These are phyloP conservation scores for Acanthamoeba triangularis DNA, from an alignment of 208 protist genomes.

Conservation along the genomic window DNA sequence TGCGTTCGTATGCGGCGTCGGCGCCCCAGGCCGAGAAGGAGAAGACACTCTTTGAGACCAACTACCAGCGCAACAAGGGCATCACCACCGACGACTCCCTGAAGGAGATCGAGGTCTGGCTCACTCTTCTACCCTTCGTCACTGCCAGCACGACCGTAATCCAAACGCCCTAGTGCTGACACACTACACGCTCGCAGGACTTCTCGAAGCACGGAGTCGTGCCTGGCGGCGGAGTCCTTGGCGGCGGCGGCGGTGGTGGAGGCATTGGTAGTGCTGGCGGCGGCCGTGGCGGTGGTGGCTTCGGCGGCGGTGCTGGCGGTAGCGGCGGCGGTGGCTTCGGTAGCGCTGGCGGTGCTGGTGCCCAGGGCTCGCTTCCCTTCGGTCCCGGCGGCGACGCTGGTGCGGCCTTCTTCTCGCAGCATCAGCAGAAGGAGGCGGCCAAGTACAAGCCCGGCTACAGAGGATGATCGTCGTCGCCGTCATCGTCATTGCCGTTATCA, in stretches of 20 bases:
- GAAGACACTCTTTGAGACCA: conserved; percentile 78
- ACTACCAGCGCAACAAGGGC: conserved; percentile 78
- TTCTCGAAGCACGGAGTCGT: conserved; percentile 62
- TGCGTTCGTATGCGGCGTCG: conserved; percentile 51
- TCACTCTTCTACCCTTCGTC: not conserved
- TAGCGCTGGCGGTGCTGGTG: not conserved
- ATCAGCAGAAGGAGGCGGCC: conserved; percentile 76
- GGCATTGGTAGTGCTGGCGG: conserved; percentile 38
- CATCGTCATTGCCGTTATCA: not conserved
- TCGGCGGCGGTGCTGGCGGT: not conserved
- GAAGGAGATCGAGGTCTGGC: conserved; percentile 69
- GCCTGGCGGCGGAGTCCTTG: not conserved
- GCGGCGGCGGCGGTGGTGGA: not conserved
- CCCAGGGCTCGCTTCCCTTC: not conserved
- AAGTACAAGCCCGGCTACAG: conserved; percentile 77
- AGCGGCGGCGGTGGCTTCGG: not conserved
- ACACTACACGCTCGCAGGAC: not conserved
- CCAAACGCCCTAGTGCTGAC: not conserved
- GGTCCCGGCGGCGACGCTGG: conserved; percentile 71
- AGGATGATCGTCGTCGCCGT: not conserved
- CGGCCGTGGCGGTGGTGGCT: conserved; percentile 27
- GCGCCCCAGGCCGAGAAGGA: conserved; percentile 68
- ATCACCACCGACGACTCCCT: conserved; percentile 74
- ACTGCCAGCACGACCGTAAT: not conserved
- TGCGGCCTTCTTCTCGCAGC: conserved; percentile 71